Base-by-base conservation (phyloP, 169 alveolate genomes). In the Plasmodium chabaudi region DNA sequence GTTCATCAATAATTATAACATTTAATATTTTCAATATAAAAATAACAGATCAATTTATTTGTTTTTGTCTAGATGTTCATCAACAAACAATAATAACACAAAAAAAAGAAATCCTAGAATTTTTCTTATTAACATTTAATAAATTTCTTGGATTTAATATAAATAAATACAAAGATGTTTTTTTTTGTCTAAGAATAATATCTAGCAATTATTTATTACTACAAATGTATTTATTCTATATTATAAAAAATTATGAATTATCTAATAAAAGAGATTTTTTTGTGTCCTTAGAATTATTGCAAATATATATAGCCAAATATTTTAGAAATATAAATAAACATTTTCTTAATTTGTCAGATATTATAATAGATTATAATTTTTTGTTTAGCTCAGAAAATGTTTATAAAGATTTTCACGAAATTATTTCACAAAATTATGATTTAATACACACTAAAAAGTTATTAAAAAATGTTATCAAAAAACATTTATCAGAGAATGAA, bases 141-240 rank as follows among this genome's bases (percentile, higher is more conserved):
- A 64, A 82, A 70, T 82, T 82, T 21, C 56, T 82, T 42, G 90
- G 84, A 53, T 19, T 82, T 23, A 21, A 51, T 5, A 4, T 82
- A 57, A 59, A 57, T 60, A 34, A 71, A 19, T 5, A 55, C 68
- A 70, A 65, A 46, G 19, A 59, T 34, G 71, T 82, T 27, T 25
- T 70, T 49, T 27, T 82, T 17, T 82, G 15, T 71, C 39, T 82
- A 60, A 39, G 84, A 17, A 59, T 82, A 21, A 56, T 82, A 15
- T 82, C 55, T 27, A 82, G 90, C 61, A 82, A 82, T 19, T 82
- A 82, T 70, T 25, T 82, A 44, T 59, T 82, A 46, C 70, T 82
- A 25, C 90, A 82, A 67, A 82, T 82, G 90, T 82, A 82, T 59
- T 19, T 82, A 82, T 82, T 82, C 44, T 67, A 46, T 70, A 51